These are phyloP conservation scores for Penicillium hesseltinei DNA, from an alignment of 2,329 filamentous ascomycete genomes.

Conservation along the genomic window DNA sequence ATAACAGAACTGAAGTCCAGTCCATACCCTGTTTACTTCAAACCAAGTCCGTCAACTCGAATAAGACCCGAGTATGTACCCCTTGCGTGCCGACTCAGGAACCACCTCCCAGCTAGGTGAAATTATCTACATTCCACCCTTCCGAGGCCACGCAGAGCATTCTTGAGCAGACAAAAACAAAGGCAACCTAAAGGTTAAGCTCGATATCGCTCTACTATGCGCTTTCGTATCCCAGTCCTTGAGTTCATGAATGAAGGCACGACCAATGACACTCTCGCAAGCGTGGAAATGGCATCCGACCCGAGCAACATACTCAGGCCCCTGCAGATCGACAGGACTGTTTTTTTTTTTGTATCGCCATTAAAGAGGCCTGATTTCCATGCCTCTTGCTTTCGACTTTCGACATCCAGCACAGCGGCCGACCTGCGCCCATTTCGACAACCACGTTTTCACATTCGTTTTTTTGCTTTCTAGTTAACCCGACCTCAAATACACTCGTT, in stretches of 20 bases:
- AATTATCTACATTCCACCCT: conserved; percentile 15
- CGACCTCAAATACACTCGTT: conserved; percentile 8
- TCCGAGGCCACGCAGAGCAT: conserved; percentile 9
- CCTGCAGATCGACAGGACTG: conserved; percentile 18
- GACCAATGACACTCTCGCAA: conserved; percentile 6
- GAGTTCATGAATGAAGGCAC: conserved; percentile 14
- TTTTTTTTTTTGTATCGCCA: not conserved
- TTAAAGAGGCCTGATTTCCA: conserved; percentile 18
- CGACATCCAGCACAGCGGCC: conserved; percentile 11
- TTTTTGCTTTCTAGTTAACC: conserved; percentile 8
- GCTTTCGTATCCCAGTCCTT: not conserved
- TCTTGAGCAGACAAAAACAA: conserved; percentile 6
- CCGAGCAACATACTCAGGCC: conserved; percentile 14
- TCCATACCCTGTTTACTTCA: not conserved
- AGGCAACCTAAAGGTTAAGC: not conserved
- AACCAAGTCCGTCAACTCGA: not conserved
- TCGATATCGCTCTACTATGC: not conserved
- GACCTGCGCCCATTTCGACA: conserved; percentile 19
- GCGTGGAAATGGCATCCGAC: not conserved
- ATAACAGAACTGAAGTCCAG: not conserved
- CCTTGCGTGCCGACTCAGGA: conserved; percentile 15
- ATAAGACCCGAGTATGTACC: conserved; percentile 12
- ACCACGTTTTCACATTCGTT: conserved; percentile 7
- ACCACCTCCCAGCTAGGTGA: not conserved
- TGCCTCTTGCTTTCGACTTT: not conserved